A percentile compares a stretch with the other conserved stretches of the same genome.
These are phyloP conservation scores for Nannochloris sp. DNA, from an alignment of 139 green algal species.

Conservation along the genomic window DNA sequence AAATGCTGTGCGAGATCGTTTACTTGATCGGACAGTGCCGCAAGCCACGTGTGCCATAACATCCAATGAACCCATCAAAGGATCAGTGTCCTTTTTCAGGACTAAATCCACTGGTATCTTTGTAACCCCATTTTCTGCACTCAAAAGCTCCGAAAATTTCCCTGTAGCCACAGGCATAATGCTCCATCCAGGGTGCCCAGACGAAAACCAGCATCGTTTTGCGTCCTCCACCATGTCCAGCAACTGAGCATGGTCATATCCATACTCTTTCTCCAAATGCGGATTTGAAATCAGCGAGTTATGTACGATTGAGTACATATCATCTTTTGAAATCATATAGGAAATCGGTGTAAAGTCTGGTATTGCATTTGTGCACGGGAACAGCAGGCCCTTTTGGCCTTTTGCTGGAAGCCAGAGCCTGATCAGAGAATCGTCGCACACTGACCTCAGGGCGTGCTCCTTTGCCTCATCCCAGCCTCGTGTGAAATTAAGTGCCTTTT, in stretches of 20 bases:
- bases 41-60: background rate
- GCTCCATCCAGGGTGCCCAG: background rate
- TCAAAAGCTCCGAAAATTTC: background rate
- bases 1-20: too few species aligned
- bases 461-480: constrained; percentile 29
- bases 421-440: constrained; percentile 76
- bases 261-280: too few species aligned
- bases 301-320: too few species aligned
- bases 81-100: background rate
- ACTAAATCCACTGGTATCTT: background rate
- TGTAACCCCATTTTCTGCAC: background rate
- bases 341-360: background rate
- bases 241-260: background rate
- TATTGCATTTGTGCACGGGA: constrained; percentile 13
- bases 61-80: background rate
- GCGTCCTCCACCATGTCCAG: background rate
- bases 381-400: constrained; percentile 26
- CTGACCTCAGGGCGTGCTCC: constrained; percentile 43
- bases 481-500: constrained; percentile 27
- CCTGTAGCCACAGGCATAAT: background rate
- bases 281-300: too few species aligned
- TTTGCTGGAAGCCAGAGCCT: constrained; percentile 72
- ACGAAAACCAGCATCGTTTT: background rate
- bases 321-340: too few species aligned
- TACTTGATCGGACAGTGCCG: too few species aligned